phyloP scores from a whole-genome alignment of 1,139 yeast genomes.

The Magnusiomyces suaveolens region DNA sequence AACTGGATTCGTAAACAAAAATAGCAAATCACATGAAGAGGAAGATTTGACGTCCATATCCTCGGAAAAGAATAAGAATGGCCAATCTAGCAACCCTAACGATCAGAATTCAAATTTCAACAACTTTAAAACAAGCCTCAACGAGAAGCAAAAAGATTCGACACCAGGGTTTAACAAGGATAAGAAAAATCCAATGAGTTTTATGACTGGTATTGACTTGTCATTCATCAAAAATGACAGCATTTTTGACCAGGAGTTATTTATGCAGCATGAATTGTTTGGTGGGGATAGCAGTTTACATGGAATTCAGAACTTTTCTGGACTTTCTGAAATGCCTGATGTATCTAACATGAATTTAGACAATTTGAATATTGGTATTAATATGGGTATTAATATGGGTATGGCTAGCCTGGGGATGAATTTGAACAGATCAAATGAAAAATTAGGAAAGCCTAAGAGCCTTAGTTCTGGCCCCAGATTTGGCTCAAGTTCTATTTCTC shows the following conservation, averaged over 20 bases:
- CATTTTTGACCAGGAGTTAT: neutral
- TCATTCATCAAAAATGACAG: neutral
- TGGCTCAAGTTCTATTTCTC: neutral
- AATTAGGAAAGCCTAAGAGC: neutral
- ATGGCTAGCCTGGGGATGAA: neutral
- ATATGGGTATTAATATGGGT: neutral
- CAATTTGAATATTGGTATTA: neutral
- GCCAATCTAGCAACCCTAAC: neutral
- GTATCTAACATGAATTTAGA: neutral
- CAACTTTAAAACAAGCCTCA: neutral
- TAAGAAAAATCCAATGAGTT: neutral
- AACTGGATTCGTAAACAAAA: no score
- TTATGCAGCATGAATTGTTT: neutral
- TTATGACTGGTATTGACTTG: neutral
- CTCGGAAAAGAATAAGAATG: neutral
- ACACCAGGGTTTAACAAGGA: neutral
- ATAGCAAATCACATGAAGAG: neutral
- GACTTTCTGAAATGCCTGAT: neutral
- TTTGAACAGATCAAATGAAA: neutral
- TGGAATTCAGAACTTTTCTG: neutral
- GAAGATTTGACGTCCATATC: neutral
- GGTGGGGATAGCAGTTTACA: neutral
- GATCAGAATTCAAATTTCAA: neutral
- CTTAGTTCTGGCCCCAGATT: neutral
- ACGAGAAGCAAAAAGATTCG: neutral